phyloP scores from a whole-genome alignment of 306 rosid species.

The Malus sieversii region DNA sequence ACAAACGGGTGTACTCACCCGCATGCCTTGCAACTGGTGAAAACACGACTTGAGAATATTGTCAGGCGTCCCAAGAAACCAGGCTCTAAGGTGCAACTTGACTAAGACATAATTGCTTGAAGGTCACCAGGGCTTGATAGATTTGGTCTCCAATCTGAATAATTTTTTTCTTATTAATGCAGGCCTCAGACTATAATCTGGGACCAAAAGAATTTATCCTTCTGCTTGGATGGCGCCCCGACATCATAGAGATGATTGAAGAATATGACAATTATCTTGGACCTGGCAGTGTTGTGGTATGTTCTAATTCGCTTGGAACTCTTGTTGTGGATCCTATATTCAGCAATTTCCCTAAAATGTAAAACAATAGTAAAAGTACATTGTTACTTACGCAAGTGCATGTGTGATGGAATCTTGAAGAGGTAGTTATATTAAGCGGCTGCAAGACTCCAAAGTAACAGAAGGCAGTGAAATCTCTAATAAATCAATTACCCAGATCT shows the following conservation, averaged over 20 bases:
- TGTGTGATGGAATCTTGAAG: background rate
- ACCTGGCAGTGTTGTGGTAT: constrained; percentile 91
- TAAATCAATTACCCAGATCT: background rate
- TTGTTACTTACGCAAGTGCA: background rate
- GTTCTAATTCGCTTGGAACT: constrained; percentile 12
- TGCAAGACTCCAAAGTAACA: background rate
- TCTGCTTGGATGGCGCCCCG: constrained; percentile 90
- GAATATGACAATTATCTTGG: constrained; percentile 98
- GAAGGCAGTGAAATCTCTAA: background rate
- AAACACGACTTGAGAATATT: constrained; percentile 46
- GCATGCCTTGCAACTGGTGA: constrained; percentile 32
- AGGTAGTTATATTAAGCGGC: background rate
- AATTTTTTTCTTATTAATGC: constrained; percentile 5
- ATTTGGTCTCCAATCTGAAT: background rate
- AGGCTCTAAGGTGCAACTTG: constrained; percentile 64
- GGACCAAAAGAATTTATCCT: constrained; percentile 90
- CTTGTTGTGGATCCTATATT: background rate
- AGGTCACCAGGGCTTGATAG: background rate
- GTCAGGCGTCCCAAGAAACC: constrained; percentile 57
- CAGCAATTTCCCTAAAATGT: background rate
- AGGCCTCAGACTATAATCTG: constrained; percentile 62
- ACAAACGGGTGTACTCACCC: constrained; percentile 21
- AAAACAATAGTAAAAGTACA: background rate
- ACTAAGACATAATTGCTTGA: background rate
- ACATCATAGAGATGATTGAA: constrained; percentile 70